Percentiles rank a stretch among this genome's conserved stretches.
Conservation (phyloP, 2,329 filamentous ascomycete species). For the Alternaria tenuissima region DNA sequence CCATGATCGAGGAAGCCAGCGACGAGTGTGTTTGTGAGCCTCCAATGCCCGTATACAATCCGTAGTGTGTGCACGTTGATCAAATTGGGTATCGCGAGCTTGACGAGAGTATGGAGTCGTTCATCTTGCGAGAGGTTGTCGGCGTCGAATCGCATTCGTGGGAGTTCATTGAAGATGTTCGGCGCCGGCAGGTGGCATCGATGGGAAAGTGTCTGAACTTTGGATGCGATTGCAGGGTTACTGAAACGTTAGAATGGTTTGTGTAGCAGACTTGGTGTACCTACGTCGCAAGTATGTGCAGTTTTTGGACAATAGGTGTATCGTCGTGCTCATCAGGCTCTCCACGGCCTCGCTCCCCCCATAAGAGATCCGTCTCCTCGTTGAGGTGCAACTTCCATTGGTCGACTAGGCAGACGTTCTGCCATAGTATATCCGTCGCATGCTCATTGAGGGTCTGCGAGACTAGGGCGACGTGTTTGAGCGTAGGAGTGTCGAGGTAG, state of each 20-base stretch:
- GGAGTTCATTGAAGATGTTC: slow-evolving; percentile 55
- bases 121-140: slow-evolving; percentile 52
- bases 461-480: slow-evolving; percentile 44
- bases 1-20: slow-evolving; percentile 50
- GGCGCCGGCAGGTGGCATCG: slow-evolving; percentile 58
- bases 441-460: slow-evolving; percentile 49
- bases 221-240: slow-evolving; percentile 52
- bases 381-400: slow-evolving; percentile 42
- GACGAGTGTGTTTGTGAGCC: slow-evolving; percentile 51
- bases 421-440: slow-evolving; percentile 53
- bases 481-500: slow-evolving; percentile 40
- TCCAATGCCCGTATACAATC: slow-evolving; percentile 56
- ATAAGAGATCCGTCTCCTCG: slow-evolving; percentile 18
- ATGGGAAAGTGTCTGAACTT: slow-evolving; percentile 55
- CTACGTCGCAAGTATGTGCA: slow-evolving; percentile 53
- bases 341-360: slow-evolving; percentile 22
- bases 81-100: slow-evolving; percentile 51
- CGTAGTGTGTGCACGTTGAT: slow-evolving; percentile 55
- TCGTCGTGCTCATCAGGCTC: slow-evolving; percentile 49
- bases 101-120: slow-evolving; percentile 51
- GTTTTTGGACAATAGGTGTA: slow-evolving; percentile 54
- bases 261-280: slow-evolving; percentile 6
- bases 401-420: slow-evolving; percentile 52
- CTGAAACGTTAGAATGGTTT: slow-evolving; percentile 29
- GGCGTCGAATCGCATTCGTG: slow-evolving; percentile 50